Conservation (phyloP, 345 rosid species). For the Salix brachista region DNA sequence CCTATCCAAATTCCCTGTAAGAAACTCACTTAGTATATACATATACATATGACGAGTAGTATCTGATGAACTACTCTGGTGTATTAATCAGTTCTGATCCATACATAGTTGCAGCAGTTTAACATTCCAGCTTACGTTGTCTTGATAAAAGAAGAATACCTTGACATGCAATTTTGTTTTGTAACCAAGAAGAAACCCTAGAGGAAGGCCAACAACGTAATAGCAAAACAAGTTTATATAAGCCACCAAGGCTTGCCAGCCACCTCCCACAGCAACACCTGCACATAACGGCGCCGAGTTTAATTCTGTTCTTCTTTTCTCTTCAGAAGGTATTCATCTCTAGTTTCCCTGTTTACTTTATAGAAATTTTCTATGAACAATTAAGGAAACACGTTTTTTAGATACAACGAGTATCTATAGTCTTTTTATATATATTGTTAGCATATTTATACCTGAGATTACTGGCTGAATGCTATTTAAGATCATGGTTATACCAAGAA, state of each 20-base stretch:
- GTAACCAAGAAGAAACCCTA: constrained; percentile 81
- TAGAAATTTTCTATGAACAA: too few relatives aligned
- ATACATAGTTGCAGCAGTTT: too few relatives aligned
- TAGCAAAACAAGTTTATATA: constrained; percentile 79
- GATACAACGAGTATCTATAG: too few relatives aligned
- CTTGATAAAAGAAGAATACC: constrained; percentile 36
- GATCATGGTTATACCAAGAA: constrained; percentile 76
- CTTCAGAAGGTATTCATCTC: too few relatives aligned
- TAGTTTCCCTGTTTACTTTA: too few relatives aligned
- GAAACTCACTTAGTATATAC: not conserved
- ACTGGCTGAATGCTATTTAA: constrained; percentile 86
- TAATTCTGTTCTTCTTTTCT: too few relatives aligned
- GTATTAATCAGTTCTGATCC: too few relatives aligned
- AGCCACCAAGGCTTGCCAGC: constrained; percentile 94
- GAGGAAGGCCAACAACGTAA: constrained; percentile 64
- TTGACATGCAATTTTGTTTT: constrained; percentile 56
- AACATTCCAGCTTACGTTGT: not conserved
- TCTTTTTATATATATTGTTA: not conserved
- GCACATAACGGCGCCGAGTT: not conserved
- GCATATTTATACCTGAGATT: constrained; percentile 56
- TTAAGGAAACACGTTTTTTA: not conserved
- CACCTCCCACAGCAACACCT: constrained; percentile 97
- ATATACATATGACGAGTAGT: not conserved
- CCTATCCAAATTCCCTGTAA: constrained; percentile 93
- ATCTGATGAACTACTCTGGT: not conserved